These are phyloP conservation scores for Microsporum canis DNA, from an alignment of 2,329 filamentous ascomycete genomes.

Conservation along the genomic window DNA sequence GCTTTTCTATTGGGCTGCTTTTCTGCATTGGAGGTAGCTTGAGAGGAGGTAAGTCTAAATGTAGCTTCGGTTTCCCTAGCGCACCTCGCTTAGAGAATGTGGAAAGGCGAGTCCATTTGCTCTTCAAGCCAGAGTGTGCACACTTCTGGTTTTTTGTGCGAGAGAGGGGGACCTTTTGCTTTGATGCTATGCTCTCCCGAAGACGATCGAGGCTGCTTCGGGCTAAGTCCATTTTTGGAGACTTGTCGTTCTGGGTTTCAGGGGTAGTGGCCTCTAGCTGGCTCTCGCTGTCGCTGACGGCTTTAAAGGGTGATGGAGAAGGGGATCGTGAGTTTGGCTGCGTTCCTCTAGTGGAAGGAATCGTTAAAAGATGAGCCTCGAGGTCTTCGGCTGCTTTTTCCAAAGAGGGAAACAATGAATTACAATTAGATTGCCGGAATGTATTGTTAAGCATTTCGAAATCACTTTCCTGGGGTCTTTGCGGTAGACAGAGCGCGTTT, in stretches of 20 bases:
- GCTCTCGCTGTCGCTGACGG: neutral
- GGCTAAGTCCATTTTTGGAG: neutral
- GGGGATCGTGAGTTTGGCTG: neutral
- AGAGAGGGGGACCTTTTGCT: neutral
- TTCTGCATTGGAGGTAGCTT: neutral
- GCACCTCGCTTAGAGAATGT: neutral
- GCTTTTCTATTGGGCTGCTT: neutral
- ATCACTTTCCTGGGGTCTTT: conserved; percentile 18
- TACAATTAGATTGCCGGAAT: conserved; percentile 12
- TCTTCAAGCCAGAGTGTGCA: neutral
- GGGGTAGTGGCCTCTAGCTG: neutral
- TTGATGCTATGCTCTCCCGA: conserved; percentile 1
- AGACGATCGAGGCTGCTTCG: neutral
- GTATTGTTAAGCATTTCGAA: conserved; percentile 20
- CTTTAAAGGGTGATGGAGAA: neutral
- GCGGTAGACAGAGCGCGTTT: conserved; percentile 7
- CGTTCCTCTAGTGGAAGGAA: conserved; percentile 10
- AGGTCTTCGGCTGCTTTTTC: conserved; percentile 28
- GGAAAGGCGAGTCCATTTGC: neutral
- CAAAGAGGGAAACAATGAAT: conserved; percentile 10
- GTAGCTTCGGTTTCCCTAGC: neutral
- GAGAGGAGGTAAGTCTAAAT: neutral
- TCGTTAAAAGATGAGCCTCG: conserved; percentile 23
- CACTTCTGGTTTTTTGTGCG: neutral
- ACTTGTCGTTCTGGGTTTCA: neutral